phyloP scores from a whole-genome alignment of 495 filamentous ascomycete species.

The Xylaria telfairii region DNA sequence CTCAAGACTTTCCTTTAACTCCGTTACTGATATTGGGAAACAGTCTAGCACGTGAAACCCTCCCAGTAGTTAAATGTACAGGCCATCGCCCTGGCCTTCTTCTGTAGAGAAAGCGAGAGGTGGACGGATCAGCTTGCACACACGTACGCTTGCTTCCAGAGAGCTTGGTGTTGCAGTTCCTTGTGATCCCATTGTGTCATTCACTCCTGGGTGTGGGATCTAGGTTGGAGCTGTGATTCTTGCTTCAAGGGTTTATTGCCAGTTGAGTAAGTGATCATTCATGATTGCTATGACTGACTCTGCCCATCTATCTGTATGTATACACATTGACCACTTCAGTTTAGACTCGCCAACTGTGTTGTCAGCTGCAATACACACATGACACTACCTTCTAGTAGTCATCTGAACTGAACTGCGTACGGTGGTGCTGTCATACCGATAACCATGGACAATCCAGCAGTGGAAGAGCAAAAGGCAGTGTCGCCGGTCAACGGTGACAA shows the following conservation, averaged over 20 bases:
- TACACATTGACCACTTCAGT: neutral
- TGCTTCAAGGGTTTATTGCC: neutral
- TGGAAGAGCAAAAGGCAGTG: constrained; percentile 6
- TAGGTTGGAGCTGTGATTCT: neutral
- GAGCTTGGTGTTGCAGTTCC: neutral
- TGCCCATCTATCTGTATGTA: neutral
- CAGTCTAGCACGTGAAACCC: neutral
- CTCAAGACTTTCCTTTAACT: neutral
- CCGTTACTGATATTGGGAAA: constrained; percentile 1
- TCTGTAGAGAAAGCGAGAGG: neutral
- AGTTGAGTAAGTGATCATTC: neutral
- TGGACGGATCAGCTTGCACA: neutral
- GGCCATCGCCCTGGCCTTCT: neutral
- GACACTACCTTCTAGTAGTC: neutral
- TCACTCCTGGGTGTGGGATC: neutral
- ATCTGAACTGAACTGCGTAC: neutral
- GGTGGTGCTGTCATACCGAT: neutral
- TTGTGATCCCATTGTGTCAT: neutral
- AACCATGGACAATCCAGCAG: constrained; percentile 20
- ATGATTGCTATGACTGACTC: neutral
- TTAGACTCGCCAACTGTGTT: neutral
- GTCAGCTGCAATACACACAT: neutral
- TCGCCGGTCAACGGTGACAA: constrained; percentile 15
- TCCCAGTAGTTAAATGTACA: constrained; percentile 4
- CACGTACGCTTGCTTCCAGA: neutral